Base-by-base conservation (phyloP, 345 rosid species). In the Litchi chinensis region DNA sequence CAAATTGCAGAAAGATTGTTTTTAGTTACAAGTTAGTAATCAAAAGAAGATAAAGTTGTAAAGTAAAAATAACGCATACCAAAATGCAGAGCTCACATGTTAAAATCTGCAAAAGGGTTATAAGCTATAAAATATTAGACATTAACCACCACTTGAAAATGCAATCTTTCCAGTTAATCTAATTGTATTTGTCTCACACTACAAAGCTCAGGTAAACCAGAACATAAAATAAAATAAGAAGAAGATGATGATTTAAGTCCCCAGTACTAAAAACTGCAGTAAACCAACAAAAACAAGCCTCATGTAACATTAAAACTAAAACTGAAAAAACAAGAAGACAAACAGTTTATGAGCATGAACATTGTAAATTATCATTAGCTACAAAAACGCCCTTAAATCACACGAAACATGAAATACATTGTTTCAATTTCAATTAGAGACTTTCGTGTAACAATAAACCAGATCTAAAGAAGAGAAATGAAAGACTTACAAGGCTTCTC, bases 21-120 rank as follows among this genome's bases (percentile, higher is more conserved):
- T 78, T 54, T 21, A 76, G 65, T 76, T 74, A 76, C 83, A 80
- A 86, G 68, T 76, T 41, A 73, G 67, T 13, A 69, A 79, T 74
- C 71, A 76, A 84, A 86, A 84, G 78, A 80, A 84, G 81, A 82
- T 54, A 86, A 84, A 82, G 80, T n/a, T 32, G 74, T 66, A 83
- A 74, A 76, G 28, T 15, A 32, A 56, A 46, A 77, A 52, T 70
- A 26, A 65, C n/a, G 18, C 19, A 10, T 67, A 60, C 57, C 13
- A 71, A 9, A 76, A 26, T 77, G 79, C 77, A 86, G 79, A 15
- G 70, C 16, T 77, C 78, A 81, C 64, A 73, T 79, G 75, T 7
- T 67, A 48, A 77, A 79, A 59, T 72, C 71, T 65, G 75, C 60
- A 75, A 60, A 60, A 70, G 21, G 24, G 21, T 22, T 40, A 19